These are phyloP conservation scores for Withania somnifera DNA, from an alignment of 305 asterid genomes.

Conservation along the genomic window DNA sequence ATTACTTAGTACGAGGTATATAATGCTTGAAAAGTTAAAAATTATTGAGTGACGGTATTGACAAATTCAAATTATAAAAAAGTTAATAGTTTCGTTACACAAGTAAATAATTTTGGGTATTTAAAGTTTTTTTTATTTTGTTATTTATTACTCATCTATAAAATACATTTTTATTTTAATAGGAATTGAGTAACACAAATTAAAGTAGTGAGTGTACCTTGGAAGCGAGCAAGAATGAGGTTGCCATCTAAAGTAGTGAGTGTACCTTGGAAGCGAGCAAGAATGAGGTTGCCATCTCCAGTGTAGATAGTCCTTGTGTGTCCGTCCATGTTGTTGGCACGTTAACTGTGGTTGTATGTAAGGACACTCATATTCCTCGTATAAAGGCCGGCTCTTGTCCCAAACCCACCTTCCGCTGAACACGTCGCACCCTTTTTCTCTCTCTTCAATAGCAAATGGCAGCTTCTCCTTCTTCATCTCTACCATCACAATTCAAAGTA, in stretches of 20 bases:
- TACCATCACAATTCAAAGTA: background rate
- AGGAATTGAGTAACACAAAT: no score
- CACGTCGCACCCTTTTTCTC: slow-evolving; percentile 12
- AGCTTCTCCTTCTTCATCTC: background rate
- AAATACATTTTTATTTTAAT: no score
- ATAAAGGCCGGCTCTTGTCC: slow-evolving; percentile 12
- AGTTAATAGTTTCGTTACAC: no score
- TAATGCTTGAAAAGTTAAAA: no score
- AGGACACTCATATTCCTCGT: slow-evolving; percentile 21
- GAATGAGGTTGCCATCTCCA: slow-evolving; percentile 24
- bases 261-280: slow-evolving; percentile 20
- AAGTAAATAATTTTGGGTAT: no score
- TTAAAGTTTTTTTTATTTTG: no score
- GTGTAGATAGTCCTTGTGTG: slow-evolving; percentile 6
- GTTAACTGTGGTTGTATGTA: slow-evolving; percentile 21
- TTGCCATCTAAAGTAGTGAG: slow-evolving; percentile 14
- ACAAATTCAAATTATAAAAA: no score
- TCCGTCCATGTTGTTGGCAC: slow-evolving; percentile 18
- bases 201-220: slow-evolving; percentile 4
- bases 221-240: slow-evolving; percentile 22
- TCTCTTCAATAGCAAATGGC: slow-evolving; percentile 11
- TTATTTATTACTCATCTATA: no score
- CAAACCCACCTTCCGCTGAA: slow-evolving; percentile 21
- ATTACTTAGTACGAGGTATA: no score
- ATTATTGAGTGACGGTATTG: no score